These are phyloP conservation scores for Pyrenula aspistea DNA, from an alignment of 495 filamentous ascomycete species.

Conservation along the genomic window DNA sequence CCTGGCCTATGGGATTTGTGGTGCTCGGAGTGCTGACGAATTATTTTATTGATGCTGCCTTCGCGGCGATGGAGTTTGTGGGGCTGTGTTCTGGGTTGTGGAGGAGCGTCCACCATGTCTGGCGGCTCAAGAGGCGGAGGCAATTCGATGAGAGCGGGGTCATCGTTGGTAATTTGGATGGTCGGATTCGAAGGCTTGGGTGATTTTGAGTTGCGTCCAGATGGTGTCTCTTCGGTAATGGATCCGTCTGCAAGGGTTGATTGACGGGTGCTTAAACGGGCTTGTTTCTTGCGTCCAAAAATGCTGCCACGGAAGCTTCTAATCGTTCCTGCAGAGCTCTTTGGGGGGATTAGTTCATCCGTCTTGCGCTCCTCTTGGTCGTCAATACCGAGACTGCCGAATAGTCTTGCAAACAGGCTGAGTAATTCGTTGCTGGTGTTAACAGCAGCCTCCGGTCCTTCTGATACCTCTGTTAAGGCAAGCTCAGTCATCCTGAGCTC, in stretches of 20 bases:
- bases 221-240: background rate
- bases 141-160: constrained; percentile 12
- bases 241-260: background rate
- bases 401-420: constrained; percentile 66
- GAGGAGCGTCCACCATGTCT: constrained; percentile 6
- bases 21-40: background rate
- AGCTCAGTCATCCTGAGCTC: constrained; percentile 93
- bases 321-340: constrained; percentile 59
- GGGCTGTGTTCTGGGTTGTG: constrained; percentile 2
- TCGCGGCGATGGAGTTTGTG: constrained; percentile 35
- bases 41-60: constrained; percentile 9
- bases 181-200: constrained; percentile 16
- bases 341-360: constrained; percentile 41
- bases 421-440: constrained; percentile 74
- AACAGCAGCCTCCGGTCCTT: constrained; percentile 72
- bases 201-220: constrained; percentile 1
- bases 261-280: constrained; percentile 11
- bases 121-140: constrained; percentile 16
- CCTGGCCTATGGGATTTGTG: background rate
- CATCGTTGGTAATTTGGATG: constrained; percentile 38
- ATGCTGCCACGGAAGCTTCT: constrained; percentile 65
- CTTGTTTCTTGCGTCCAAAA: constrained; percentile 43
- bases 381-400: constrained; percentile 42
- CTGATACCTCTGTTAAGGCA: constrained; percentile 65
- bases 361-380: constrained; percentile 9